These are phyloP conservation scores for Camellia japonica DNA, from an alignment of 148 eudicot genomes.

Conservation along the genomic window DNA sequence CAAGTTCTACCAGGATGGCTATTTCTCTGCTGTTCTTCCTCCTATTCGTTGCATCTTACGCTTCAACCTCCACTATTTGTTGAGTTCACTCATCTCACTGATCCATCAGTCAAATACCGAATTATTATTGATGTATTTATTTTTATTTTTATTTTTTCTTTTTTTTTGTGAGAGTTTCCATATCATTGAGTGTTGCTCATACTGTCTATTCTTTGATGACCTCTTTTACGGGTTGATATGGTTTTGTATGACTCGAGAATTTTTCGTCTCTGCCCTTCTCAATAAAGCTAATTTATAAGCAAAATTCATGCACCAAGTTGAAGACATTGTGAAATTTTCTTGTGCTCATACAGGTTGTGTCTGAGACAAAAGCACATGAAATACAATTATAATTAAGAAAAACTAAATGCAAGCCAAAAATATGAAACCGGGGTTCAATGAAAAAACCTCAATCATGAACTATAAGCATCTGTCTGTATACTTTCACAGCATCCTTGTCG, in stretches of 20 bases:
- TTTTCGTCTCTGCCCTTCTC: not conserved
- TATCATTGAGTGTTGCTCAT: not conserved
- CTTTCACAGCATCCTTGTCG: not conserved
- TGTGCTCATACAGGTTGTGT: not conserved
- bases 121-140: not conserved
- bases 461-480: not conserved
- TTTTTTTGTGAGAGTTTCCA: not conserved
- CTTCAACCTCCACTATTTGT: constrained; percentile 16
- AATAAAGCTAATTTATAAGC: constrained; percentile 10
- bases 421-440: not conserved
- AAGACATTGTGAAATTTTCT: not conserved
- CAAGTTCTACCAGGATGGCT: constrained; percentile 26
- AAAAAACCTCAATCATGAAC: not conserved
- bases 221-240: not conserved
- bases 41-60: constrained; percentile 28
- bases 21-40: constrained; percentile 25
- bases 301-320: constrained; percentile 6
- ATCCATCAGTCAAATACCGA: not conserved
- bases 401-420: not conserved
- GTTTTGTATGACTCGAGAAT: constrained; percentile 8
- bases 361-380: not conserved
- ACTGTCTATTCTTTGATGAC: constrained; percentile 11
- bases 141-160: too few species aligned
- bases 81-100: constrained; percentile 8
- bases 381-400: not conserved